These are phyloP conservation scores for Rhinocladiella mackenziei DNA, from an alignment of 2,329 filamentous ascomycete genomes.

Conservation along the genomic window DNA sequence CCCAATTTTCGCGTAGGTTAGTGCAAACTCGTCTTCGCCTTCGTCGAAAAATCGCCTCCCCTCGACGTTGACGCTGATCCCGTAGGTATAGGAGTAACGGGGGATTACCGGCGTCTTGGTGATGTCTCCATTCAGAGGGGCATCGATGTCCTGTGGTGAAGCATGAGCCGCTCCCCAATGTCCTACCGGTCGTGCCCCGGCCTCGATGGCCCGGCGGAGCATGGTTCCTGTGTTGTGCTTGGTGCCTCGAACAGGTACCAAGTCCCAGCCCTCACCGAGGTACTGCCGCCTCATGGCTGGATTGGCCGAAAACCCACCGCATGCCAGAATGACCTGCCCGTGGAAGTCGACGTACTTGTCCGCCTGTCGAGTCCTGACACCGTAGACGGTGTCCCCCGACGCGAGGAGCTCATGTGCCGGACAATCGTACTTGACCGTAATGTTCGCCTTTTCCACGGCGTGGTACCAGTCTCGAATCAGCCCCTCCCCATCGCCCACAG, in stretches of 20 bases:
- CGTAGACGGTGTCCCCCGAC: slow-evolving; percentile 31
- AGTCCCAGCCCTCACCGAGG: slow-evolving; percentile 59
- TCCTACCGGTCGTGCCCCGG: slow-evolving; percentile 51
- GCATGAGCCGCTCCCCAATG: slow-evolving; percentile 64
- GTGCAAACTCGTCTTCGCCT: slow-evolving; percentile 60
- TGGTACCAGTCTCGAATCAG: slow-evolving; percentile 34
- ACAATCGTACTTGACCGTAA: slow-evolving; percentile 22
- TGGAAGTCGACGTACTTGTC: slow-evolving; percentile 9
- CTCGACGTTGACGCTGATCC: slow-evolving; percentile 58
- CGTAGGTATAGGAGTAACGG: slow-evolving; percentile 64
- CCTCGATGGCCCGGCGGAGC: slow-evolving; percentile 48
- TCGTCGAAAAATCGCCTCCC: slow-evolving; percentile 64
- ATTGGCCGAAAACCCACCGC: slow-evolving; percentile 63
- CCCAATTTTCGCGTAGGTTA: slow-evolving; percentile 64
- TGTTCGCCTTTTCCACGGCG: slow-evolving; percentile 25
- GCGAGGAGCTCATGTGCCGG: slow-evolving; percentile 33
- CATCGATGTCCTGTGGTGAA: slow-evolving; percentile 61
- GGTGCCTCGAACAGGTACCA: slow-evolving; percentile 60
- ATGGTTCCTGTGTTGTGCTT: slow-evolving; percentile 61
- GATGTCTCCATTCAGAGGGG: slow-evolving; percentile 54
- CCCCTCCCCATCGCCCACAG: slow-evolving; percentile 52
- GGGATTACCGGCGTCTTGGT: slow-evolving; percentile 61
- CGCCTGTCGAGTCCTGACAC: slow-evolving; percentile 3
- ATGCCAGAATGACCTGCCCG: slow-evolving; percentile 48
- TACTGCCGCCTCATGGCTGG: slow-evolving; percentile 53